Evolutionary conservation across 108 stramenopile genomes (phyloP), one percentile per base, ranked within the genome.

Genomic region (Heterococcus sp.): DNA sequence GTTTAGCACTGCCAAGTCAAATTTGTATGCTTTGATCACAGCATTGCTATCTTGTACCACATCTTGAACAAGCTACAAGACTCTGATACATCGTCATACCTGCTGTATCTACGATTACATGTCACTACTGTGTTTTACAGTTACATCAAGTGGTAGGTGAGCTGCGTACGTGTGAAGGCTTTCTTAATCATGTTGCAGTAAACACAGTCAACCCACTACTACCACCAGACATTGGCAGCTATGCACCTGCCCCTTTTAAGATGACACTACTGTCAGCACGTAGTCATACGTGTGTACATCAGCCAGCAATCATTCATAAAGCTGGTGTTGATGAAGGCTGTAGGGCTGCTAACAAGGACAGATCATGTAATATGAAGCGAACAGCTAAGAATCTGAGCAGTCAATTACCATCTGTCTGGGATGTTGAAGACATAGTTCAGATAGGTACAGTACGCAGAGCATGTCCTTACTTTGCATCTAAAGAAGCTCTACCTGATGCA

Each of bases 231-330:
- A n/a, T n/a, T n/a, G n/a, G n/a, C n/a, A n/a, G n/a, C n/a, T n/a
- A n/a, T n/a, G n/a, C n/a, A n/a, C n/a, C n/a, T n/a, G 46, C 14
- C 14, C 72, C 72, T 2, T 81, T 81, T 33, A 69, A 66, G 35
- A 81, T 81, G 79, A 34, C 79, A 32, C 35, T 81, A 38, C 72
- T 81, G 36, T 73, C 79, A 0, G 72, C 79, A 38, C 79, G 79
- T 37, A 40, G 37, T 63, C 46, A 65, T 28, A 63, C 72, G 28
- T 81, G 79, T 66, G 73, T 81, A 33, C 38, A 81, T 72, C 37
- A 63, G 21, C 46, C 14, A 8, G 46, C 46, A 8, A 58, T 21
- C 14, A 58, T 8, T 21, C 46, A 14, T 21, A 21, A 8, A 21
- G 8, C 46, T 21, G 46, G 46, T 21, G 46, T 58, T 8, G 46